Evolutionary conservation across 2,329 filamentous ascomycete species (phyloP).

Genomic region (Sporothrix brunneoviolacea): DNA sequence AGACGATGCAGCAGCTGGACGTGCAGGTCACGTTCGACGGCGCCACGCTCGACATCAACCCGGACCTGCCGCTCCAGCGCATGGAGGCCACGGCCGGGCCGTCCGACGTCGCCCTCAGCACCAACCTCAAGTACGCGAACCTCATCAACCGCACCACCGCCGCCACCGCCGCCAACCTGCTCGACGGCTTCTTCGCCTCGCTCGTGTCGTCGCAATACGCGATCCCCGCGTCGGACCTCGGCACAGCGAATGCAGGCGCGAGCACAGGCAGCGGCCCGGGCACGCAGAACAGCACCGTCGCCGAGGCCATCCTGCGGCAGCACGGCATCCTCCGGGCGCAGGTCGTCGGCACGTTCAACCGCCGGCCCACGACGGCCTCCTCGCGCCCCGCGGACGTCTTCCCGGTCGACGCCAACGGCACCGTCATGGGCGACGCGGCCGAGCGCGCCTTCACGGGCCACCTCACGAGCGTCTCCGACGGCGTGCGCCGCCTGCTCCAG

Average conservation of each 20-base stretch:
- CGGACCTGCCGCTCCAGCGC: constrained; percentile 22
- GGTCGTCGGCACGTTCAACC: constrained; percentile 25
- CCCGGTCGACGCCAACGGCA: constrained; percentile 11
- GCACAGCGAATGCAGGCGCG: background rate
- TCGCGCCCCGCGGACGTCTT: constrained; percentile 14
- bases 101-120: constrained; percentile 20
- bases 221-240: constrained; percentile 23
- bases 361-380: constrained; percentile 22
- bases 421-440: constrained; percentile 7
- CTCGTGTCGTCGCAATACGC: constrained; percentile 29
- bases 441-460: constrained; percentile 1
- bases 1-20: constrained; percentile 22
- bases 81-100: constrained; percentile 21
- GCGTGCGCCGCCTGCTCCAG: constrained; percentile 22
- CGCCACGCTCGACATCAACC: constrained; percentile 22
- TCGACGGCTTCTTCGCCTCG: constrained; percentile 31
- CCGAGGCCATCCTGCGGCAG: constrained; percentile 29
- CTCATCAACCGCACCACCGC: constrained; percentile 24
- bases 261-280: background rate
- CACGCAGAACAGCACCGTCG: constrained; percentile 16
- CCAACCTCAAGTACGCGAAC: constrained; percentile 24
- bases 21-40: constrained; percentile 18
- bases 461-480: constrained; percentile 5
- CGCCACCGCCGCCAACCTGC: constrained; percentile 21
- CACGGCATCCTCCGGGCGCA: constrained; percentile 33